These are phyloP conservation scores for Lepiota brunneoincarnata DNA, from an alignment of 768 basidiomycete species.

Conservation along the genomic window DNA sequence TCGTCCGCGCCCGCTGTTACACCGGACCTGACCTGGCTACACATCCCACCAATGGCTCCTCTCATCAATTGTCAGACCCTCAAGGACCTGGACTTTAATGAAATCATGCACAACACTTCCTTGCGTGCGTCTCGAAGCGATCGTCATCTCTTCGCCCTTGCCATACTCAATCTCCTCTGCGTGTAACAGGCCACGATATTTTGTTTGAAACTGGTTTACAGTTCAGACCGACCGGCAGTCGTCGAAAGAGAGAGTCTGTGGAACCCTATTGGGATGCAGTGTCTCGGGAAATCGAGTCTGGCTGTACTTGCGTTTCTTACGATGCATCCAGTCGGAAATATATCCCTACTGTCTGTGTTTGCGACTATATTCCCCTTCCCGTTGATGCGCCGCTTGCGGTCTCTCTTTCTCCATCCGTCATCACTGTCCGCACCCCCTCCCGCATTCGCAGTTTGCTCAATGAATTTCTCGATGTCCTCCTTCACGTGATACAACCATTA, in stretches of 20 bases:
- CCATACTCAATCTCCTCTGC: constrained; percentile 15
- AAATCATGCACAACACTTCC: constrained; percentile 86
- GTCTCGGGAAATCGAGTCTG: constrained; percentile 69
- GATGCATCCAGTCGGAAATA: constrained; percentile 52
- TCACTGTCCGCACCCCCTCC: constrained; percentile 68
- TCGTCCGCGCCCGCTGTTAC: constrained; percentile 31
- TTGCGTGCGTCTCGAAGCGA: constrained; percentile 60
- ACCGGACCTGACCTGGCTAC: constrained; percentile 44
- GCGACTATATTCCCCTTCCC: constrained; percentile 17
- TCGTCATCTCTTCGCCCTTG: constrained; percentile 10
- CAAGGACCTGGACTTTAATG: constrained; percentile 80
- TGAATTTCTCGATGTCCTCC: constrained; percentile 79
- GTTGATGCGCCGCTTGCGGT: constrained; percentile 1
- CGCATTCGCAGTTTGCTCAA: constrained; percentile 66
- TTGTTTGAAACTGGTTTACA: constrained; percentile 85
- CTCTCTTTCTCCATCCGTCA: constrained; percentile 35
- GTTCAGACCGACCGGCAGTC: constrained; percentile 74
- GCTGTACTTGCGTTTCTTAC: constrained; percentile 84
- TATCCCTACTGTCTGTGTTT: constrained; percentile 55
- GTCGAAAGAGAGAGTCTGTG: constrained; percentile 66
- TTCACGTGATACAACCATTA: constrained; percentile 82
- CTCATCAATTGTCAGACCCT: constrained; percentile 82
- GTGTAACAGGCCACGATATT: constrained; percentile 72
- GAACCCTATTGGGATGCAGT: constrained; percentile 89
- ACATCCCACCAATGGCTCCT: constrained; percentile 69